phyloP scores from a whole-genome alignment of 1,139 yeast genomes.

The Zygosaccharomyces sapae region DNA sequence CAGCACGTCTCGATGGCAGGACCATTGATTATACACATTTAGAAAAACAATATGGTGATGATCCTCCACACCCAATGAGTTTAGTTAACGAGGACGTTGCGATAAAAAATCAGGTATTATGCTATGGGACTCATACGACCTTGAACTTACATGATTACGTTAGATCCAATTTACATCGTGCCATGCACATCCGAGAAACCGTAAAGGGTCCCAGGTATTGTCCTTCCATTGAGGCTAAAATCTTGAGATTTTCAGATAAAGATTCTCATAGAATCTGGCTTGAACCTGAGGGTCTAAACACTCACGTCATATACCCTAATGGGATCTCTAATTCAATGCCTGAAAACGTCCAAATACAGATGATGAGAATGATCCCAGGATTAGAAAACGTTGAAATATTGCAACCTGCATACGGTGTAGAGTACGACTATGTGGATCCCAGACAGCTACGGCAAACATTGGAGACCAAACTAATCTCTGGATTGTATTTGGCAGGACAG shows the following conservation, averaged over 20 bases:
- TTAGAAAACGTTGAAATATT: slow-evolving; percentile 80
- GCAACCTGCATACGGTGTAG: slow-evolving; percentile 98
- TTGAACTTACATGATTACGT: slow-evolving; percentile 68
- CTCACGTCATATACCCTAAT: slow-evolving; percentile 86
- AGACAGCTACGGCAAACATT: slow-evolving; percentile 72
- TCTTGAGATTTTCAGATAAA: slow-evolving; percentile 75
- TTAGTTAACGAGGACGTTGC: slow-evolving; percentile 66
- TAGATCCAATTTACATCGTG: slow-evolving; percentile 65
- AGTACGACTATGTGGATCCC: slow-evolving; percentile 94
- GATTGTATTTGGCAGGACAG: slow-evolving; percentile 90
- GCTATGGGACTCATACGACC: slow-evolving; percentile 79
- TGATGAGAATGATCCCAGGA: slow-evolving; percentile 79
- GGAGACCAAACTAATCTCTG: slow-evolving; percentile 76
- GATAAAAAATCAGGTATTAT: slow-evolving; percentile 57
- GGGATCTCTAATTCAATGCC: slow-evolving; percentile 98
- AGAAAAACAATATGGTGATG: slow-evolving; percentile 70
- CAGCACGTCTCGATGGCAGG: slow-evolving; percentile 73
- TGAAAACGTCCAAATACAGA: slow-evolving; percentile 74
- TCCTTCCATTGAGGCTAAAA: slow-evolving; percentile 91
- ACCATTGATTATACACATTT: slow-evolving; percentile 65
- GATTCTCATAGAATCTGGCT: slow-evolving; percentile 82
- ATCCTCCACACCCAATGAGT: slow-evolving; percentile 86
- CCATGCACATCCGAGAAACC: slow-evolving; percentile 88
- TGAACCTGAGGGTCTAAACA: slow-evolving; percentile 91
- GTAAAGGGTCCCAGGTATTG: slow-evolving; percentile 97